Conservation (phyloP, 192 early-diverging fungal species). For the Coemansia furcata region DNA sequence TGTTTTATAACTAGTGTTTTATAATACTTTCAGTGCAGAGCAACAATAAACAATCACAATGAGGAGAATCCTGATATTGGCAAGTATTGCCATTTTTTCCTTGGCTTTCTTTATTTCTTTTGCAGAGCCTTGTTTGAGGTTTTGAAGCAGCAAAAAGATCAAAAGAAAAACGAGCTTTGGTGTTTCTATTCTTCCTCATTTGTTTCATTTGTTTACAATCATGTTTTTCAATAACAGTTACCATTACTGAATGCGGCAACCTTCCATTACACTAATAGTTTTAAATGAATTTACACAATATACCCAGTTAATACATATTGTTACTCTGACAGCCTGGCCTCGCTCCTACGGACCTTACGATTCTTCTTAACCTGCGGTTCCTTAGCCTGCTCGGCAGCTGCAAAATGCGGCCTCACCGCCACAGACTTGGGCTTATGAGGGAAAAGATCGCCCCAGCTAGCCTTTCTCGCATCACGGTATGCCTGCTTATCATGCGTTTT, state of each 20-base stretch:
- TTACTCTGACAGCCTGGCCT: background rate
- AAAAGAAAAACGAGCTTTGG: too few species aligned
- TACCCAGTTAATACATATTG: background rate
- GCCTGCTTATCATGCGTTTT: constrained; percentile 67
- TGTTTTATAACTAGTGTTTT: too few species aligned
- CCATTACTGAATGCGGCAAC: background rate
- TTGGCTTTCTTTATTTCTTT: background rate
- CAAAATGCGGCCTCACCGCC: constrained; percentile 13
- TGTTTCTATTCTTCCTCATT: too few species aligned
- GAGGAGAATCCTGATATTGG: too few species aligned
- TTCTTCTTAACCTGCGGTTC: constrained; percentile 8
- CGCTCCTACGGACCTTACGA: constrained; percentile 11
- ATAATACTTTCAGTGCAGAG: too few species aligned
- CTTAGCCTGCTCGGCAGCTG: background rate
- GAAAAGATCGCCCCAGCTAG: constrained; percentile 81
- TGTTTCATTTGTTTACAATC: too few species aligned
- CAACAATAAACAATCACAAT: too few species aligned
- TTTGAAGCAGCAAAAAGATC: background rate
- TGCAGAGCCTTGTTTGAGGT: background rate
- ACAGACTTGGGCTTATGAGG: constrained; percentile 63
- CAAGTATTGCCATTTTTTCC: background rate
- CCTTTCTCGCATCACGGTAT: constrained; percentile 74
- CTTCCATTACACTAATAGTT: background rate
- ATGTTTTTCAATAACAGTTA: too few species aligned
- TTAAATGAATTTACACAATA: background rate